phyloP scores from a whole-genome alignment of 805 yeast species.

The Wickerhamiella shivajii region DNA sequence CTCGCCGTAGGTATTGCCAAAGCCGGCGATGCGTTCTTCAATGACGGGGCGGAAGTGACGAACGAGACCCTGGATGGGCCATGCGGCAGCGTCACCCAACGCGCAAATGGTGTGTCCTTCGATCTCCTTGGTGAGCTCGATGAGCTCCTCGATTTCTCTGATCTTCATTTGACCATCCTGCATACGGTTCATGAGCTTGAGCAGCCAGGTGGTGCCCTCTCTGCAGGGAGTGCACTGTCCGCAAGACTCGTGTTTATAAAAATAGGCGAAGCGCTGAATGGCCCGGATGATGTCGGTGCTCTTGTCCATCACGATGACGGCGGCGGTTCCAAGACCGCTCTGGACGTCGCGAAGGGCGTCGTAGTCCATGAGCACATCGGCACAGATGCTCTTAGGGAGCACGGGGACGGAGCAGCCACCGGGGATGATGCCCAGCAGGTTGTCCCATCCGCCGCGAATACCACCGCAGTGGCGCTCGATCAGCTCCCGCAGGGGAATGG shows the following conservation, averaged over 20 bases:
- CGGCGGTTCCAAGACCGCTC: conserved; percentile 84
- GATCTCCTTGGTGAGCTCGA: conserved; percentile 71
- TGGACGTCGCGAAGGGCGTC: conserved; percentile 77
- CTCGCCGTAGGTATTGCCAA: conserved; percentile 34
- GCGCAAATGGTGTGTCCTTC: conserved; percentile 92
- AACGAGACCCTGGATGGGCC: conserved; percentile 86
- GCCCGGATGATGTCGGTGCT: conserved; percentile 74
- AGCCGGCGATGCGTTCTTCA: conserved; percentile 59
- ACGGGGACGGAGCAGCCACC: conserved; percentile 86
- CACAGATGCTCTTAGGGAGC: conserved; percentile 53
- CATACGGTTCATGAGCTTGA: conserved; percentile 73
- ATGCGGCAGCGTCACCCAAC: conserved; percentile 82
- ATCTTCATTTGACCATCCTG: conserved; percentile 64
- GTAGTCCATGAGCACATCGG: conserved; percentile 66
- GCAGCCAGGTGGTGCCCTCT: conserved; percentile 81
- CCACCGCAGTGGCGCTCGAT: conserved; percentile 87
- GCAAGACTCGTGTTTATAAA: conserved; percentile 85
- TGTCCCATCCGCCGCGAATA: conserved; percentile 86
- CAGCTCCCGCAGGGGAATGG: conserved; percentile 68
- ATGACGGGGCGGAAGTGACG: conserved; percentile 73
- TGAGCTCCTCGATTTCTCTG: conserved; percentile 71
- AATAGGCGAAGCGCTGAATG: conserved; percentile 69
- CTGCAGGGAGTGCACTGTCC: conserved; percentile 94
- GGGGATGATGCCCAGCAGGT: conserved; percentile 72
- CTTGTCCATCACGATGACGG: conserved; percentile 83